Conservation (phyloP, 352 stramenopile species). For the Phytophthora hibernalis region DNA sequence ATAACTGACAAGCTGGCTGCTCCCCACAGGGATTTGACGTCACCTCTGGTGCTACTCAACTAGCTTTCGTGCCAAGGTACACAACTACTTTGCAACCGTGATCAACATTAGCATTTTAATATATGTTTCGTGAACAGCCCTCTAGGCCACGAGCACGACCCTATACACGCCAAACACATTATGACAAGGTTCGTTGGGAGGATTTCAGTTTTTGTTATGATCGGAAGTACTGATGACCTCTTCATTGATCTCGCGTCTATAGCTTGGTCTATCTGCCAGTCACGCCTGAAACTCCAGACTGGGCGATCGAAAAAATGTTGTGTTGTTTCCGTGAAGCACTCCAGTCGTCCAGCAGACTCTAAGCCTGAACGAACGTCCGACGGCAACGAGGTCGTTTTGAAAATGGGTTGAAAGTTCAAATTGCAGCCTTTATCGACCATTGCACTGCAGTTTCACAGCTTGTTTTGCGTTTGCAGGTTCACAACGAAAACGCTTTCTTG, state of each 20-base stretch:
- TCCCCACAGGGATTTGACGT: conserved; percentile 75
- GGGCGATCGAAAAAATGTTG: conserved; percentile 84
- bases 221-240: not conserved
- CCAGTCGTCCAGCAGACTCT: conserved; percentile 43
- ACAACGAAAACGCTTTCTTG: no score
- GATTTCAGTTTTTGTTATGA: not conserved
- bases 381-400: no score
- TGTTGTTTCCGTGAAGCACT: conserved; percentile 63
- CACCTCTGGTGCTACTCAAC: conserved; percentile 75
- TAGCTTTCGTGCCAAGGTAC: conserved; percentile 76
- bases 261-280: conserved; percentile 84
- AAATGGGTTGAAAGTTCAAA: conserved; percentile 9
- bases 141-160: conserved; percentile 57
- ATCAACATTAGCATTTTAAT: not conserved
- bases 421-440: not conserved
- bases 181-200: conserved; percentile 66
- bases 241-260: conserved; percentile 1
- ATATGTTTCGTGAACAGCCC: conserved; percentile 35
- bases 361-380: not conserved
- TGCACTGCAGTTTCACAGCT: no score
- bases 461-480: not conserved
- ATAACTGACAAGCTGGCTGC: conserved; percentile 5
- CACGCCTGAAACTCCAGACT: conserved; percentile 78
- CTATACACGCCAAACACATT: conserved; percentile 68
- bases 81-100: not conserved